Evolutionary conservation across 805 yeast genomes (phyloP), one percentile per base, ranked within the genome.

Genomic region (Ogataea glucozyma): DNA sequence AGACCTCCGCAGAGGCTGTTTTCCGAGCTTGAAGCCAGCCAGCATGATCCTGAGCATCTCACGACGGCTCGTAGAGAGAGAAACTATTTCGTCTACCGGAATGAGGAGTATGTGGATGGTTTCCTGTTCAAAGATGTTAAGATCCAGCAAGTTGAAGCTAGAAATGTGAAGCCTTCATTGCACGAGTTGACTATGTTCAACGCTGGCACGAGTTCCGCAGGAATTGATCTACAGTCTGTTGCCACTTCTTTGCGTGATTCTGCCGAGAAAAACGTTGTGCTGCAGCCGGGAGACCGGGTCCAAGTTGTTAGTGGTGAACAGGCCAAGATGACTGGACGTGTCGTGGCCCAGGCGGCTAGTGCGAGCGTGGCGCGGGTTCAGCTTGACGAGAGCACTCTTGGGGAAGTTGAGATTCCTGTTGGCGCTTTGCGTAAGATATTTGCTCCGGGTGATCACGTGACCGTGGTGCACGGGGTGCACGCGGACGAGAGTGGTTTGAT

Each of bases 401-500:
- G 82, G 13, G 93, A 85, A 52, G 65, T 71, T 24, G 76, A 70
- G 46, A 70, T 78, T n/a, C n/a, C n/a, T n/a, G n/a, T n/a, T n/a
- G n/a, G n/a, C n/a, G n/a, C 88, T 49, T 72, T 93, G 58, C 79
- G 97, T 61, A 93, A 93, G 62, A 80, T 86, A 41, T 91, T 91
- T 65, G 67, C 76, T 40, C 81, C 88, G 31, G 99, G 99, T 73
- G 98, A 91, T 64, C 97, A 93, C 63, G 96, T 93, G 17, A 83
- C 95, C 44, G 93, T 91, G 23, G 77, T 86, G 27, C 87, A 83
- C 59, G 99, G 99, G 61, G 88, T 86, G 58, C 95, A 88, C 64
- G 73, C 81, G 40, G 97, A 91, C 58, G 97, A 90, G 59, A 88
- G 97, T 26, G 99, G 99, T 69, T 75, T 93, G 69, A 96, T 93